Evolutionary conservation across 192 early-diverging fungal species (phyloP).

Genomic region (Entomortierella lignicola): DNA sequence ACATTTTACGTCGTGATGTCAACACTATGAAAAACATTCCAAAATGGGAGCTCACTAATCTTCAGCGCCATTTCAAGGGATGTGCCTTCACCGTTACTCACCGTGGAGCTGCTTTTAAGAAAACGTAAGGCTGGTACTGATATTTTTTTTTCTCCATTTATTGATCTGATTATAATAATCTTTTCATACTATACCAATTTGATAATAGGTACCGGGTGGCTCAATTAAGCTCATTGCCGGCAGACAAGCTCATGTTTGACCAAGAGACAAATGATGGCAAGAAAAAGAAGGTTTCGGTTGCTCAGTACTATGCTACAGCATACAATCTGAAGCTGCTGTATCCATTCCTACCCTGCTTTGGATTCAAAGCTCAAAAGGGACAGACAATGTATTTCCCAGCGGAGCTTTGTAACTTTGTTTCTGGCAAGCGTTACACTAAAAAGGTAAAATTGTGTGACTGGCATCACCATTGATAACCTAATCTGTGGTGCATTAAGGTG

Average conservation of each 20-base stretch:
- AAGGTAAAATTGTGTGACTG: conserved; percentile 54
- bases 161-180: not conserved
- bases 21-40: conserved; percentile 18
- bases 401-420: conserved; percentile 87
- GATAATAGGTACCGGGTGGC: too few relatives aligned
- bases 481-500: too few relatives aligned
- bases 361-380: conserved; percentile 62
- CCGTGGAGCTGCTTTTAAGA: conserved; percentile 60
- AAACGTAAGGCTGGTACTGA: not conserved
- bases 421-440: conserved; percentile 84
- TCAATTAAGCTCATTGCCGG: conserved; percentile 68
- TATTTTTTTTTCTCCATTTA: not conserved
- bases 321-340: conserved; percentile 79
- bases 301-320: conserved; percentile 77
- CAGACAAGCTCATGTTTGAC: conserved; percentile 76
- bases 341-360: conserved; percentile 83
- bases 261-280: conserved; percentile 59
- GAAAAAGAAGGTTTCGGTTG: conserved; percentile 62
- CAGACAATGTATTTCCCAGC: conserved; percentile 74
- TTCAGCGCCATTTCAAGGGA: conserved; percentile 54
- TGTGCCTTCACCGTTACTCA: conserved; percentile 61
- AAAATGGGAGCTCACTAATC: not conserved
- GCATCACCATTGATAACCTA: too few relatives aligned
- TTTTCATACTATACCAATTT: too few relatives aligned
- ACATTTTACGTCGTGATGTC: conserved; percentile 7